These are phyloP conservation scores for Phaffia tasmanica DNA, from an alignment of 768 basidiomycete species.

Conservation along the genomic window DNA sequence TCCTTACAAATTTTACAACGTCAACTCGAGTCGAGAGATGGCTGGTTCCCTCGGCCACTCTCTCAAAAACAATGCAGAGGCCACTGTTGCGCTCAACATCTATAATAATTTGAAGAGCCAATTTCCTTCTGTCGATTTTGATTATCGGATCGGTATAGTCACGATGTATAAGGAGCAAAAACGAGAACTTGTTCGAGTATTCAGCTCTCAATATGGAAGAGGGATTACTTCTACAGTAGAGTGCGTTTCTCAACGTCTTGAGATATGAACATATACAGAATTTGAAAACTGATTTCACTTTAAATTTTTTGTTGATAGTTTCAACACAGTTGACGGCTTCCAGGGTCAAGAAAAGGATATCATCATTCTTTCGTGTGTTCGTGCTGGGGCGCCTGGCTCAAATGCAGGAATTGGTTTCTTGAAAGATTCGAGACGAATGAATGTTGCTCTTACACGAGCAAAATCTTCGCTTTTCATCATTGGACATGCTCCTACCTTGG, in stretches of 20 bases:
- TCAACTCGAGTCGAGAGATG: slow-evolving; percentile 55
- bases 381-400: slow-evolving; percentile 68
- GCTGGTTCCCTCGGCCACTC: slow-evolving; percentile 53
- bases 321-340: slow-evolving; percentile 97
- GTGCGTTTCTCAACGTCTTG: slow-evolving; percentile 29
- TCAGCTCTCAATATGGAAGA: slow-evolving; percentile 48
- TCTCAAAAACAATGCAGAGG: slow-evolving; percentile 63
- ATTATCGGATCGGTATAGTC: slow-evolving; percentile 58
- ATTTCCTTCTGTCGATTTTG: slow-evolving; percentile 47
- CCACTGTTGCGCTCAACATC: slow-evolving; percentile 60
- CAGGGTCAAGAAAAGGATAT: slow-evolving; percentile 99
- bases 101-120: slow-evolving; percentile 60
- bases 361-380: slow-evolving; percentile 92
- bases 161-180: slow-evolving; percentile 94
- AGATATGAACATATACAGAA: neutral
- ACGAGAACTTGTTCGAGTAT: slow-evolving; percentile 46
- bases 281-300: neutral
- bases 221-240: slow-evolving; percentile 62
- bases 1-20: slow-evolving; percentile 80
- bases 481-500: slow-evolving; percentile 78
- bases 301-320: slow-evolving; percentile 37
- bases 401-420: slow-evolving; percentile 71
- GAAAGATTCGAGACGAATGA: slow-evolving; percentile 45
- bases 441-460: slow-evolving; percentile 44
- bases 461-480: slow-evolving; percentile 88